Evolutionary conservation across 1,284 basidiomycete genomes (phyloP).

Genomic region (Moniliella sp.): DNA sequence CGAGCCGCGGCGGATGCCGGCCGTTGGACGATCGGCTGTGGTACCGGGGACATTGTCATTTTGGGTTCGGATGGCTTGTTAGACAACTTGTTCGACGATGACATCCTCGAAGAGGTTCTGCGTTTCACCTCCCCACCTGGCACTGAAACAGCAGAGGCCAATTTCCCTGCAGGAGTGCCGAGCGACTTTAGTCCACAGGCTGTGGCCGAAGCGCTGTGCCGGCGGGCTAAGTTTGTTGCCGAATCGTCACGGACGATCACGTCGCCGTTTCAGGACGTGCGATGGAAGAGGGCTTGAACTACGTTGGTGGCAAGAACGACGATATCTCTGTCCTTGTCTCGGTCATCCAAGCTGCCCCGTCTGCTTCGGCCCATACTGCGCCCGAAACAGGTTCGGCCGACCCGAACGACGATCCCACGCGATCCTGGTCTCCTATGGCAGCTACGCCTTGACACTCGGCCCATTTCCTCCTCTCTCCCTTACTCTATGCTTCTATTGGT

Average conservation of each 20-base stretch:
- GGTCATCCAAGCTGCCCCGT: no score
- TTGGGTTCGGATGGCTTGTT: constrained; percentile 70
- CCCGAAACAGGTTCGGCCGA: no score
- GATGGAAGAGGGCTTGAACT: constrained; percentile 39
- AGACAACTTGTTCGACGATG: constrained; percentile 86
- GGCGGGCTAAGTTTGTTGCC: constrained; percentile 38
- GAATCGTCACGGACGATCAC: constrained; percentile 38
- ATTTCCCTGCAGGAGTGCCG: constrained; percentile 2
- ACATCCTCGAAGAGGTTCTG: constrained; percentile 67
- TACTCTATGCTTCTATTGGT: no score
- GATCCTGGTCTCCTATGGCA: no score
- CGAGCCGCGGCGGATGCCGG: constrained; percentile 43
- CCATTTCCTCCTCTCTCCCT: no score
- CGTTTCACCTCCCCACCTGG: constrained; percentile 40
- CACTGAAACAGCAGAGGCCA: no score
- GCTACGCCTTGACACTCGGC: no score
- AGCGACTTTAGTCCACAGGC: constrained; percentile 37
- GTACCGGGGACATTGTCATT: constrained; percentile 68
- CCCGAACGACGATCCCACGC: no score
- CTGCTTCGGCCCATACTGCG: no score
- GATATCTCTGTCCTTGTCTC: constrained; percentile 36
- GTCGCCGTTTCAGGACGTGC: constrained; percentile 42
- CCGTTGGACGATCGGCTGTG: constrained; percentile 51
- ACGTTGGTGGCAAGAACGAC: constrained; percentile 36
- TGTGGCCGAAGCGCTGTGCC: constrained; percentile 39